A percentile compares a stretch with the other conserved stretches of the same genome.
phyloP scores from a whole-genome alignment of 2,329 filamentous ascomycete species.

The Paecilomyces formosus region DNA sequence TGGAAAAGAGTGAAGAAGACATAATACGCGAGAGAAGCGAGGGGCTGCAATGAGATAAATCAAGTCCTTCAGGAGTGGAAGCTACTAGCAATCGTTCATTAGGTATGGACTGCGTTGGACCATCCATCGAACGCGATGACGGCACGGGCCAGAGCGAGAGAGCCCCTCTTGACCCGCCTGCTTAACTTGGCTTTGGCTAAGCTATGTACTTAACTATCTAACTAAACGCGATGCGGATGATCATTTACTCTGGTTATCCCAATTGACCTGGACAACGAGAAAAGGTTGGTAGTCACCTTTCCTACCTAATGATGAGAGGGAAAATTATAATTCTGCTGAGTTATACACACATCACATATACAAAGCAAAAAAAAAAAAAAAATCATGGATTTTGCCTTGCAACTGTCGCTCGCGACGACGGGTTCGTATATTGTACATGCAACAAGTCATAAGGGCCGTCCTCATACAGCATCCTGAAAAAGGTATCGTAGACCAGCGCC shows the following conservation, averaged over 20 bases:
- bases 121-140: background rate
- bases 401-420: background rate
- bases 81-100: background rate
- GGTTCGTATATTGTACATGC: background rate
- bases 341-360: background rate
- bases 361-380: background rate
- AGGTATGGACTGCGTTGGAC: background rate
- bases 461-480: background rate
- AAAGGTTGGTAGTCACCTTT: background rate
- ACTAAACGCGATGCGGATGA: no score
- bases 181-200: background rate
- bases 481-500: constrained; percentile 2
- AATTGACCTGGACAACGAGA: background rate
- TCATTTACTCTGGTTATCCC: background rate
- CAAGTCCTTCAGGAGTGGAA: background rate
- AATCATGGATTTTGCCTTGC: background rate
- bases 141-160: background rate
- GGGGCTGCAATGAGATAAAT: background rate
- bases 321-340: background rate
- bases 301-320: background rate
- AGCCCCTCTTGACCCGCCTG: background rate
- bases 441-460: background rate
- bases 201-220: background rate
- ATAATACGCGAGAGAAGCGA: background rate
- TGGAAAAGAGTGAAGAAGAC: background rate